phyloP scores from a whole-genome alignment of 2,329 filamentous ascomycete genomes.

The Trichophyton rubrum region DNA sequence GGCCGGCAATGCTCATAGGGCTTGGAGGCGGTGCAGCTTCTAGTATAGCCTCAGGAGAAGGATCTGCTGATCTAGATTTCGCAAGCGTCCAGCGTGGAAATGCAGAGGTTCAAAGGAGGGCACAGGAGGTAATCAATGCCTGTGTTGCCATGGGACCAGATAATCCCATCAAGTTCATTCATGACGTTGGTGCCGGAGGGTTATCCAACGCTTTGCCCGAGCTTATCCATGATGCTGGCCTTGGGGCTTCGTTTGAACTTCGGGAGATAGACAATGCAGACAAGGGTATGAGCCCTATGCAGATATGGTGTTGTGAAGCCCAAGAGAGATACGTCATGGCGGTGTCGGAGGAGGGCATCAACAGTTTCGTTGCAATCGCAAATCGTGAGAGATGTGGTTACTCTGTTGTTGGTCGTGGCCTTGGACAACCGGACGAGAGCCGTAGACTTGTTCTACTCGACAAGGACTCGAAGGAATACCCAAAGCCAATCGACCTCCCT shows the following conservation, averaged over 20 bases:
- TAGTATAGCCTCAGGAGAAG: slow-evolving; percentile 75
- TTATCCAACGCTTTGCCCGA: slow-evolving; percentile 75
- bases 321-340: slow-evolving; percentile 93
- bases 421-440: slow-evolving; percentile 50
- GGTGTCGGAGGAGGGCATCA: slow-evolving; percentile 67
- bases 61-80: slow-evolving; percentile 86
- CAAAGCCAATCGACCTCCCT: slow-evolving; percentile 73
- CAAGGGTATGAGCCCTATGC: slow-evolving; percentile 80
- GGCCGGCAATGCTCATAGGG: slow-evolving; percentile 94
- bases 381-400: slow-evolving; percentile 81
- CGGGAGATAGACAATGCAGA: slow-evolving; percentile 86
- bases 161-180: slow-evolving; percentile 91
- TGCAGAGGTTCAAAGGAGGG: slow-evolving; percentile 86
- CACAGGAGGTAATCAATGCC: slow-evolving; percentile 95
- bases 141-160: slow-evolving; percentile 72
- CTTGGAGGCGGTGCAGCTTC: slow-evolving; percentile 92
- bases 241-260: slow-evolving; percentile 86
- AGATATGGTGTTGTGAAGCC: slow-evolving; percentile 96
- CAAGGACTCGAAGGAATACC: slow-evolving; percentile 59
- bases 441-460: slow-evolving; percentile 70
- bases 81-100: slow-evolving; percentile 95
- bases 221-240: slow-evolving; percentile 80
- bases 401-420: slow-evolving; percentile 75
- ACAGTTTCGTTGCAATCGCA: slow-evolving; percentile 55
- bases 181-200: slow-evolving; percentile 92